A percentile compares a stretch with the other conserved stretches of the same genome.
Evolutionary conservation across 1,284 basidiomycete species (phyloP).

Genomic region (Laetiporus sulphureus): DNA sequence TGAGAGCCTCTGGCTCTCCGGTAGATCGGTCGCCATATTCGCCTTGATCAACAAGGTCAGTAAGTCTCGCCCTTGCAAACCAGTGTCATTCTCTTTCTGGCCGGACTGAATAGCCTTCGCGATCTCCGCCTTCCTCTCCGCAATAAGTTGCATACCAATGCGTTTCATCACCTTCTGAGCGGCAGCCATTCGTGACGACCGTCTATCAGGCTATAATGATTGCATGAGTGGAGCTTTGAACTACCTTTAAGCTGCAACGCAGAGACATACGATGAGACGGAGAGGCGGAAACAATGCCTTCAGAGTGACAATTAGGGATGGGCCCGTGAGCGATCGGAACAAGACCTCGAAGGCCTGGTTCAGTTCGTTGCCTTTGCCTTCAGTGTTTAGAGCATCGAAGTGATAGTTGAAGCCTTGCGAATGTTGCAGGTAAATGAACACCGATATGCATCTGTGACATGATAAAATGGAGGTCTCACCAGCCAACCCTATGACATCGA

Average conservation of each 20-base stretch:
- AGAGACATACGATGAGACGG: constrained; percentile 13
- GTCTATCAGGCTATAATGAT: constrained; percentile 26
- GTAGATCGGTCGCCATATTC: constrained; percentile 39
- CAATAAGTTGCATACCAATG: constrained; percentile 32
- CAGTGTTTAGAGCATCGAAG: constrained; percentile 35
- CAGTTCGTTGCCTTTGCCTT: constrained; percentile 31
- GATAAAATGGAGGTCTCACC: constrained; percentile 19
- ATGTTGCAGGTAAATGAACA: too few relatives aligned
- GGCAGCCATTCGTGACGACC: constrained; percentile 12
- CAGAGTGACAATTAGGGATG: constrained; percentile 2
- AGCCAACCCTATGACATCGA: constrained; percentile 46
- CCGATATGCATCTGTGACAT: background rate
- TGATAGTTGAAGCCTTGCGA: constrained; percentile 43
- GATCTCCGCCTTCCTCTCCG: constrained; percentile 32
- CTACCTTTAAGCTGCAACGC: too few relatives aligned
- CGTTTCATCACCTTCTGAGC: constrained; percentile 25
- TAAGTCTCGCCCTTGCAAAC: constrained; percentile 22
- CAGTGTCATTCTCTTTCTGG: constrained; percentile 13
- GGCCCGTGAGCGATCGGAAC: constrained; percentile 4
- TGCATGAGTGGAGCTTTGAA: too few relatives aligned
- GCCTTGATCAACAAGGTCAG: constrained; percentile 35
- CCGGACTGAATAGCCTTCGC: constrained; percentile 4
- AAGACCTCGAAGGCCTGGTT: constrained; percentile 30
- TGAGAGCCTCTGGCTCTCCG: constrained; percentile 36
- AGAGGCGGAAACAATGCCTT: constrained; percentile 7